Conservation (phyloP, 495 filamentous ascomycete species). For the Penicillium flavigenum region DNA sequence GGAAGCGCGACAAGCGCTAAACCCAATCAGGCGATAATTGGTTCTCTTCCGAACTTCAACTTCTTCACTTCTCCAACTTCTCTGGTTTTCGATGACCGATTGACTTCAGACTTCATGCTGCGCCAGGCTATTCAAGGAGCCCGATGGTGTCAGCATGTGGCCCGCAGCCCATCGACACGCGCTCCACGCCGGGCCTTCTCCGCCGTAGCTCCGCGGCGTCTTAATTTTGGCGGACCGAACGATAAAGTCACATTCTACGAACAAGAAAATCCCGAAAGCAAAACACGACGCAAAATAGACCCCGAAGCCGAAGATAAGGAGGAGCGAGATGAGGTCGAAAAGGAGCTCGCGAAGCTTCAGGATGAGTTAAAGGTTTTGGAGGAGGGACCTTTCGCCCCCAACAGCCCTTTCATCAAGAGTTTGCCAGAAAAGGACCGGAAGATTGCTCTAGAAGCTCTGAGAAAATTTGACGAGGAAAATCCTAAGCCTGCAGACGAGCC, state of each 20-base stretch:
- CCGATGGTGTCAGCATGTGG: constrained; percentile 47
- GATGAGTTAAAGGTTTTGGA: constrained; percentile 51
- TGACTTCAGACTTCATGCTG: constrained; percentile 42
- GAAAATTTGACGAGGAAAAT: constrained; percentile 41
- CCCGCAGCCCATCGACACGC: constrained; percentile 32
- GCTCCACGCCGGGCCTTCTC: constrained; percentile 36
- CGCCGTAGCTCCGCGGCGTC: constrained; percentile 34
- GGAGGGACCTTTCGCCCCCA: constrained; percentile 43
- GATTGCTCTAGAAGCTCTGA: constrained; percentile 43
- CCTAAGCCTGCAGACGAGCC: constrained; percentile 24
- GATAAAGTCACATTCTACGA: constrained; percentile 49
- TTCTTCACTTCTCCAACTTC: constrained; percentile 8
- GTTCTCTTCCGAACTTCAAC: constrained; percentile 27
- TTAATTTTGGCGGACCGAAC: constrained; percentile 42
- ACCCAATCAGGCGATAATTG: constrained; percentile 34
- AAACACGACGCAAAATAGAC: constrained; percentile 39
- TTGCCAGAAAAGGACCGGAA: constrained; percentile 42
- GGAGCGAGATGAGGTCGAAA: constrained; percentile 45
- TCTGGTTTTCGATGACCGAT: constrained; percentile 34
- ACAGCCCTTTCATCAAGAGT: constrained; percentile 43
- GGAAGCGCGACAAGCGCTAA: constrained; percentile 34
- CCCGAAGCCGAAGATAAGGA: constrained; percentile 54
- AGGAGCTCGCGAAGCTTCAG: constrained; percentile 52
- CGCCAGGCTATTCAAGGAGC: constrained; percentile 48
- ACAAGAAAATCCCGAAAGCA: constrained; percentile 37